A percentile compares a stretch with the other conserved stretches of the same genome.
Conservation (phyloP, 2,329 filamentous ascomycete species). For the Helotiales sp. region DNA sequence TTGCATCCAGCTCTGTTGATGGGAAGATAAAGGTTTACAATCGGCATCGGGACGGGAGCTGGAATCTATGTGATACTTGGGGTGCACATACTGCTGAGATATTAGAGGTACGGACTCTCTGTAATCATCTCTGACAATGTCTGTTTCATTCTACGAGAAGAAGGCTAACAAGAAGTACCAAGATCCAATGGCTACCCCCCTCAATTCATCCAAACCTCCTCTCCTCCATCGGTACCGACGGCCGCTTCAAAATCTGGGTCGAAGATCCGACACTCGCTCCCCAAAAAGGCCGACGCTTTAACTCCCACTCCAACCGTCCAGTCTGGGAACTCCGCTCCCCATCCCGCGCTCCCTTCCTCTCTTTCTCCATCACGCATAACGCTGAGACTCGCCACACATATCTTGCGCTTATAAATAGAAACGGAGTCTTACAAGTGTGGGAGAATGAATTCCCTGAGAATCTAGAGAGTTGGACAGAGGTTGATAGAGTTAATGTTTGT, state of each 20-base stretch:
- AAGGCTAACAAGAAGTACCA: too few species aligned
- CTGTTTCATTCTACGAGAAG: too few species aligned
- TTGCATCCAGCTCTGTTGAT: conserved; percentile 88
- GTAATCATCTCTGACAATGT: neutral
- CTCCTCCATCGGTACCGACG: conserved; percentile 85
- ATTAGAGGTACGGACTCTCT: conserved; percentile 64
- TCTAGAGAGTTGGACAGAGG: conserved; percentile 69
- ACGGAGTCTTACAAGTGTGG: conserved; percentile 76
- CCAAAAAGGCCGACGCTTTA: conserved; percentile 76
- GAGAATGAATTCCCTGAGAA: conserved; percentile 86
- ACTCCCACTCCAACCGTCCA: conserved; percentile 65
- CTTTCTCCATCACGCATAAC: conserved; percentile 81
- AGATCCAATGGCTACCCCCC: conserved; percentile 93
- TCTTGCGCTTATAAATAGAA: conserved; percentile 79
- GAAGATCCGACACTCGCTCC: conserved; percentile 82
- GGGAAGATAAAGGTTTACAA: conserved; percentile 93
- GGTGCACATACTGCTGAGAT: conserved; percentile 88
- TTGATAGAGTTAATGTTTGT: conserved; percentile 77
- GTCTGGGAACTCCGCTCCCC: conserved; percentile 38
- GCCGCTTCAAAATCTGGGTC: conserved; percentile 88
- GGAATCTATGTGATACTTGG: conserved; percentile 85
- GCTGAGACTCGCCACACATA: conserved; percentile 79
- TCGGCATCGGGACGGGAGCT: conserved; percentile 72
- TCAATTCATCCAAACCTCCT: conserved; percentile 84
- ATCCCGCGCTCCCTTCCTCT: conserved; percentile 57